A percentile compares a stretch with the other conserved stretches of the same genome.
These are phyloP conservation scores for Stephanodiscus triporus DNA, from an alignment of 108 stramenopile genomes.

Conservation along the genomic window DNA sequence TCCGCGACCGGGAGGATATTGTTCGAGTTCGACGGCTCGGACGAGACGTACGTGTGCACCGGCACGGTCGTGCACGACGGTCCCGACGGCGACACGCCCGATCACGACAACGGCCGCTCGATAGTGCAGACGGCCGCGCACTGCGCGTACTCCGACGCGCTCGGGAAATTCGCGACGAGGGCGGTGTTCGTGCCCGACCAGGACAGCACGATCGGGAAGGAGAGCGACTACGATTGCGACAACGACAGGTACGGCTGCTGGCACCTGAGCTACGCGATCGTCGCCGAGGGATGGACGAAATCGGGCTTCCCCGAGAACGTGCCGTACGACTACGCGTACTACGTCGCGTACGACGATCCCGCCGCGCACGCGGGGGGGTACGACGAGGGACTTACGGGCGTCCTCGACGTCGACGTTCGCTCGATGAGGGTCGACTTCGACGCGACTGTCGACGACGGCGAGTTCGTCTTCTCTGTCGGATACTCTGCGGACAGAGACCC, in stretches of 20 bases:
- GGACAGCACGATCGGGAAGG: slow-evolving; percentile 2
- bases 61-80: slow-evolving; percentile 41
- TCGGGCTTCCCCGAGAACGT: slow-evolving; percentile 26
- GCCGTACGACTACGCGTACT: slow-evolving; percentile 33
- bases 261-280: slow-evolving; percentile 34
- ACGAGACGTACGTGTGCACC: slow-evolving; percentile 35
- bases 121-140: slow-evolving; percentile 49
- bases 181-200: slow-evolving; percentile 39
- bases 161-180: slow-evolving; percentile 39
- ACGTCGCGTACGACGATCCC: slow-evolving; percentile 19
- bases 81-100: neutral
- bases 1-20: slow-evolving; percentile 34
- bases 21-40: slow-evolving; percentile 32
- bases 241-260: slow-evolving; percentile 39
- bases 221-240: slow-evolving; percentile 32
- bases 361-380: slow-evolving; percentile 22
- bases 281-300: slow-evolving; percentile 27
- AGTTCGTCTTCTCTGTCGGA: slow-evolving; percentile 20
- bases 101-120: slow-evolving; percentile 26
- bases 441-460: neutral
- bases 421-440: slow-evolving; percentile 20
- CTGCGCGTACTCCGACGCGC: slow-evolving; percentile 41
- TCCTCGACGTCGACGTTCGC: slow-evolving; percentile 20
- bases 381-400: slow-evolving; percentile 14
- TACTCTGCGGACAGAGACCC: slow-evolving; percentile 39